phyloP scores from a whole-genome alignment of 2,329 filamentous ascomycete genomes.

The Endoconidiophora polonica region DNA sequence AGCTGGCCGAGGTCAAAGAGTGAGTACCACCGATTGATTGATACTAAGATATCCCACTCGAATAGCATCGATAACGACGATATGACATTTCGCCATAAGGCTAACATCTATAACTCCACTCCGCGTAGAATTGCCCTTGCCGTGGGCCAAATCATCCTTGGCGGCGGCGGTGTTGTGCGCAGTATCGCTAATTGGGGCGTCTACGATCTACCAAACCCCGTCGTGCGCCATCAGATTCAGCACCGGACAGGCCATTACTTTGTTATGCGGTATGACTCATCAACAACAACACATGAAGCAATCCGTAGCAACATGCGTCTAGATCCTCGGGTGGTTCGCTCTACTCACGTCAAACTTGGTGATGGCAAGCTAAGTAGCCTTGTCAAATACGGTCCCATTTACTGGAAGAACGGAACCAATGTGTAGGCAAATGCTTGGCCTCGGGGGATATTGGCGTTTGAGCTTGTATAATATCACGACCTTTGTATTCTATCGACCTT shows the following conservation, averaged over 20 bases:
- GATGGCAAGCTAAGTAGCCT: constrained; percentile 37
- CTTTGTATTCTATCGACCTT: neutral
- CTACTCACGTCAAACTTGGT: constrained; percentile 75
- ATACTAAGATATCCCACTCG: no score
- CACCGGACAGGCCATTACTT: constrained; percentile 90
- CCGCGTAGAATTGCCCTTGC: constrained; percentile 66
- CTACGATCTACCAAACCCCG: constrained; percentile 68
- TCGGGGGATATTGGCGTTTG: no score
- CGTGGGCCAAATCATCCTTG: constrained; percentile 67
- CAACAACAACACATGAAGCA: constrained; percentile 52
- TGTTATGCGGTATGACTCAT: constrained; percentile 87
- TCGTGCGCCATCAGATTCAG: constrained; percentile 64
- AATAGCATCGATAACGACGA: neutral
- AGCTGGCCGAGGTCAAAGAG: constrained; percentile 86
- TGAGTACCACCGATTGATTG: constrained; percentile 29
- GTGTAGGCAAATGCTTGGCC: neutral
- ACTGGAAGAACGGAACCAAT: constrained; percentile 28
- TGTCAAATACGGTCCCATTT: constrained; percentile 31
- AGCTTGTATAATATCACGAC: constrained; percentile 5
- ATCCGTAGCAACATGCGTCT: constrained; percentile 61
- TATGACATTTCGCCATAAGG: neutral
- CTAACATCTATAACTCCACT: neutral
- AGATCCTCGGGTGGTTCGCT: constrained; percentile 81
- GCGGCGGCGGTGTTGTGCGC: constrained; percentile 73
- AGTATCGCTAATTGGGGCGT: constrained; percentile 91